Evolutionary conservation across 1,139 yeast genomes (phyloP), one percentile per base, ranked within the genome.

Genomic region (Geotrichum macrosporum): DNA sequence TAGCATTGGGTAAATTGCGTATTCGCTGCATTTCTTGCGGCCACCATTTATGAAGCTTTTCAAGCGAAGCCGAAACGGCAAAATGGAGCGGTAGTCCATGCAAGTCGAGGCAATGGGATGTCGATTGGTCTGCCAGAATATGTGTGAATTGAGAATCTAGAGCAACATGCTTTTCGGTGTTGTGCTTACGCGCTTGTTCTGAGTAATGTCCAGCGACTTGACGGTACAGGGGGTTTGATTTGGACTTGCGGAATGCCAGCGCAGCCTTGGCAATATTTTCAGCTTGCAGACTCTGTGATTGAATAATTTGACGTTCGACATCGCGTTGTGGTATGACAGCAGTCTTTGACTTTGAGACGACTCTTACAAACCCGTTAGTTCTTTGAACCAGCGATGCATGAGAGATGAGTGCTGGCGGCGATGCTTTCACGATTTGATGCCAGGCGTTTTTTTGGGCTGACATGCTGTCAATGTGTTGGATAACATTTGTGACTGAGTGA

Each of bases 171-270:
- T 49, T 52, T 10, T 46, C 40, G 5, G 40, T 46, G 5, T 48
- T 45, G 35, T 53, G 51, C n/a, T 48, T 50, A 16, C 48, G 46
- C 4, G 62, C 61, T 24, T 50, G 48, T 22, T 51, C 48, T 9
- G 61, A 53, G 38, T 59, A 60, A 30, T 57, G 51, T 9, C 62
- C 57, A 1, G 60, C 61, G 3, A 61, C 63, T 31, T 56, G 54
- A 13, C 60, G 53, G 31, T 51, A 55, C 30, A 60, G 51, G 6
- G 59, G 62, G 31, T 60, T 54, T 5, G 62, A 55, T 26, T 51
- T 52, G 29, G 57, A 50, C 41, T 55, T 55, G 18, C 56, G 50
- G 40, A 22, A 49, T 46, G 58, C 53, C 26, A 12, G 5, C 2
- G 12, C 18, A 5, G 45, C 45, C 35, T 35, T 40, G 27, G 19